Evolutionary conservation across 2,329 filamentous ascomycete genomes (phyloP), one percentile per base, ranked within the genome.

Genomic region (Clarireedia monteithiana): DNA sequence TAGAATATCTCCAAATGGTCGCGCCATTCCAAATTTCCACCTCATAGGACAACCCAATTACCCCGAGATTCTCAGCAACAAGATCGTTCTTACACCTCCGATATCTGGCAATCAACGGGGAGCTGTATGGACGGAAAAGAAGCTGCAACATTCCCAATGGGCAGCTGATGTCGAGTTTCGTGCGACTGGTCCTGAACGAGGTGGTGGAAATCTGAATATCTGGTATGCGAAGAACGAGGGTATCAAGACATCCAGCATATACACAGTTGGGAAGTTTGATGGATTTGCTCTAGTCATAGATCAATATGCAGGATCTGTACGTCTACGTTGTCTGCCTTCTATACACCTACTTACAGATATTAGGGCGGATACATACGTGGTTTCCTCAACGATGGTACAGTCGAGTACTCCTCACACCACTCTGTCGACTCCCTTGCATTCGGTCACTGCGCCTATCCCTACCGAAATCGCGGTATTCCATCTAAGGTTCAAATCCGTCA

Each of bases 311-410:
- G 86, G 89, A 63, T 75, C 76, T 57, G 78, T 78, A 70, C 30
- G 70, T 66, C 3, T 9, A 9, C 10, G 2, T 15, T 46, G 39
- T 53, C 58, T 38, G 27, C 26, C n/a, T 23, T 38, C 6, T 30
- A 42, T 17, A 14, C 20, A 9, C n/a, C 17, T 50, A 14, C 23
- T 51, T 17, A 55, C 24, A 23, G 5, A 6, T 45, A 48, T 30
- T 55, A 77, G 74, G 84, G 84, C 51, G 94, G 94, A 63, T 91
- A 86, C 72, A 78, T 99, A 61, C 82, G 94, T 58, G 94, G 88
- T 17, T 99, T 97, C 75, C 75, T 99, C 62, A 99, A 97, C 73
- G 94, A 97, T 70, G 92, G 91, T 49, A 82, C 77, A 39, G 84
- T 81, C 63, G 89, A 95, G 70, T 96, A 86, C 76, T 85, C 84